These are phyloP conservation scores for Torulaspora pretoriensis DNA, from an alignment of 1,139 yeast species.

Conservation along the genomic window DNA sequence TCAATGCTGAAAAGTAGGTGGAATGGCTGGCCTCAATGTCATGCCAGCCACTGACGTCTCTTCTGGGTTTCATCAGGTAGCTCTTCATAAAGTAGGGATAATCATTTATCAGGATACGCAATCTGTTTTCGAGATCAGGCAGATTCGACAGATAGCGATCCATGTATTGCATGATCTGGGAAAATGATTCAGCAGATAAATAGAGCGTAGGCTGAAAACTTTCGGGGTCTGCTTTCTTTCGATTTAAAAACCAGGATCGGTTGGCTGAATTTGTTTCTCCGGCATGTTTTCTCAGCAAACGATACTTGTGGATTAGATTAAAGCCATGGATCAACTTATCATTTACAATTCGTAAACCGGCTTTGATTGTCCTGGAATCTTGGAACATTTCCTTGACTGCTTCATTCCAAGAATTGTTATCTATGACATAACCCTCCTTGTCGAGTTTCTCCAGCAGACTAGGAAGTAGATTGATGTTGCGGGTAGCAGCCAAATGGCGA, in stretches of 20 bases:
- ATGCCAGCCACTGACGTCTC: slow-evolving; percentile 26
- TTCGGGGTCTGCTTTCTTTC: slow-evolving; percentile 21
- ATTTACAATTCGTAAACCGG: slow-evolving; percentile 41
- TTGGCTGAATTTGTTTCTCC: slow-evolving; percentile 15
- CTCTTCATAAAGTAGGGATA: slow-evolving; percentile 33
- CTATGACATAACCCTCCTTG: slow-evolving; percentile 38
- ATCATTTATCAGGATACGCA: slow-evolving; percentile 17
- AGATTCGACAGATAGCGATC: slow-evolving; percentile 27
- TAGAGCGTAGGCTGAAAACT: slow-evolving; percentile 25
- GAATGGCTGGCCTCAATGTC: slow-evolving; percentile 22
- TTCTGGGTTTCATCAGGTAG: slow-evolving; percentile 28
- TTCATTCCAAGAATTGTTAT: slow-evolving; percentile 41
- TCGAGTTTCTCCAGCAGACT: slow-evolving; percentile 33
- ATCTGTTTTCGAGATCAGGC: slow-evolving; percentile 14
- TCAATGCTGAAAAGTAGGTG: slow-evolving; percentile 20
- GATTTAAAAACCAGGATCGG: slow-evolving; percentile 13
- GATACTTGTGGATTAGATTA: slow-evolving; percentile 31
- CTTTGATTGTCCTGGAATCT: slow-evolving; percentile 33
- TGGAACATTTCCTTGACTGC: slow-evolving; percentile 36
- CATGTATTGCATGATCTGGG: slow-evolving; percentile 39
- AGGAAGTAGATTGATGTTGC: slow-evolving; percentile 30
- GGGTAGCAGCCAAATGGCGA: slow-evolving; percentile 28
- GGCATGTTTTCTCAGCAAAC: slow-evolving; percentile 22
- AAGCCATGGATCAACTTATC: slow-evolving; percentile 41
- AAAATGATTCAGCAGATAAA: slow-evolving; percentile 45